phyloP scores from a whole-genome alignment of 495 filamentous ascomycete genomes.

The Hypoxylon crocopeplum region DNA sequence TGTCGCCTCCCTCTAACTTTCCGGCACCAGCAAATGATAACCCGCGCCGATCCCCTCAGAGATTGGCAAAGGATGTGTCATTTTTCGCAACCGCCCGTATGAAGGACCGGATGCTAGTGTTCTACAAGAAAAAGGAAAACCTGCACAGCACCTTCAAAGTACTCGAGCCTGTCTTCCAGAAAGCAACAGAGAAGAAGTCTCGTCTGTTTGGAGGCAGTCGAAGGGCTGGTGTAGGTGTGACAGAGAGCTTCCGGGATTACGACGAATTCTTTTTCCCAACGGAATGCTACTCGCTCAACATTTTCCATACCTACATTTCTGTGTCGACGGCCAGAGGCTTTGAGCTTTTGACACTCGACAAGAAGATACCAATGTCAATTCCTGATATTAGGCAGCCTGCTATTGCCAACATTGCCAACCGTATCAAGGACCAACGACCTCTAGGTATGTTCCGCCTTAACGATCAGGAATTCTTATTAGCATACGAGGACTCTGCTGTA shows the following conservation, averaged over 20 bases:
- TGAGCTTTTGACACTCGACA: constrained; percentile 94
- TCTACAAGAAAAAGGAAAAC: constrained; percentile 96
- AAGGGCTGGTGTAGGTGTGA: constrained; percentile 65
- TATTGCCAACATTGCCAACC: constrained; percentile 78
- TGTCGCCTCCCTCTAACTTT: constrained; percentile 75
- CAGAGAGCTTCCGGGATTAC: constrained; percentile 96
- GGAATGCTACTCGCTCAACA: constrained; percentile 94
- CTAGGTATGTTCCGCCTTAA: constrained; percentile 96
- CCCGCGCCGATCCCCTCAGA: constrained; percentile 81
- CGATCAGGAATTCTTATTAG: constrained; percentile 91
- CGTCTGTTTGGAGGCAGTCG: constrained; percentile 67
- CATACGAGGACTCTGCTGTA: constrained; percentile 92
- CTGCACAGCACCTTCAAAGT: constrained; percentile 94
- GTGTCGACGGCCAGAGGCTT: constrained; percentile 92
- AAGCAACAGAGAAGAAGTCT: constrained; percentile 75
- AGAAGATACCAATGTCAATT: constrained; percentile 89
- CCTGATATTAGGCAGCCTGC: constrained; percentile 81
- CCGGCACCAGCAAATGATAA: constrained; percentile 66
- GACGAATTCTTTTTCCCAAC: constrained; percentile 98
- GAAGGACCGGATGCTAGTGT: constrained; percentile 93
- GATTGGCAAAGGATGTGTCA: constrained; percentile 89
- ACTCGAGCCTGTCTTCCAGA: constrained; percentile 93
- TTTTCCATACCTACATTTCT: constrained; percentile 92
- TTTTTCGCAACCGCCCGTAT: constrained; percentile 95
- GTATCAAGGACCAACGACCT: constrained; percentile 80